These are phyloP conservation scores for Punica granatum DNA, from an alignment of 345 rosid species.

Conservation along the genomic window DNA sequence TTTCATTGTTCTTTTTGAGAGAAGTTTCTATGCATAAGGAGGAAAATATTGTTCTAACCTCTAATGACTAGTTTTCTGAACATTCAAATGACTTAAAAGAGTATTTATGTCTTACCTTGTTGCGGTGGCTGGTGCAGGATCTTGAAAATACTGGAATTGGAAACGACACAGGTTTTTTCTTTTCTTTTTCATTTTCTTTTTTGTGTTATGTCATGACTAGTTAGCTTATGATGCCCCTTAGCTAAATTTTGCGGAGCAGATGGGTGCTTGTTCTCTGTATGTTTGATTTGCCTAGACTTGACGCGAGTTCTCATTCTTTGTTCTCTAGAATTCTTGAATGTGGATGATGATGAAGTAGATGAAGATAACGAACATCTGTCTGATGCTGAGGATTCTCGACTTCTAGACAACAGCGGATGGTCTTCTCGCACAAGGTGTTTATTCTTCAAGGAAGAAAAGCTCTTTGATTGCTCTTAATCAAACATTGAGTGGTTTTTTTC, in stretches of 20 bases:
- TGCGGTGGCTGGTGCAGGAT: slow-evolving; percentile 48
- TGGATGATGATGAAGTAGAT: slow-evolving; percentile 74
- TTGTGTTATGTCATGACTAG: neutral
- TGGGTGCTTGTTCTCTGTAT: neutral
- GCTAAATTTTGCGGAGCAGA: neutral
- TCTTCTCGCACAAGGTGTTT: slow-evolving; percentile 93
- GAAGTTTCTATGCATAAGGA: neutral
- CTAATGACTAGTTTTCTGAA: no score
- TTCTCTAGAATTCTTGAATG: slow-evolving; percentile 69
- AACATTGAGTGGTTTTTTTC: neutral
- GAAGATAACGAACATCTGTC: slow-evolving; percentile 55
- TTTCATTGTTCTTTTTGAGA: no score
- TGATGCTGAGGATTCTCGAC: slow-evolving; percentile 42
- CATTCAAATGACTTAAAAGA: neutral
- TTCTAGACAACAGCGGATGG: slow-evolving; percentile 94
- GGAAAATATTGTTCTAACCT: no score
- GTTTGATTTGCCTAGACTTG: neutral
- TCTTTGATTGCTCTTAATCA: neutral
- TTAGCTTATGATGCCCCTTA: slow-evolving; percentile 1
- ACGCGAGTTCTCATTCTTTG: slow-evolving; percentile 1
- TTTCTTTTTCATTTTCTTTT: neutral
- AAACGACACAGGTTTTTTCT: slow-evolving; percentile 76
- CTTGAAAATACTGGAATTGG: slow-evolving; percentile 33
- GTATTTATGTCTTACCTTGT: neutral
- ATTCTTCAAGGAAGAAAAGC: neutral